Base-by-base conservation (phyloP, 495 filamentous ascomycete genomes). In the Lasiosphaeria miniovina region DNA sequence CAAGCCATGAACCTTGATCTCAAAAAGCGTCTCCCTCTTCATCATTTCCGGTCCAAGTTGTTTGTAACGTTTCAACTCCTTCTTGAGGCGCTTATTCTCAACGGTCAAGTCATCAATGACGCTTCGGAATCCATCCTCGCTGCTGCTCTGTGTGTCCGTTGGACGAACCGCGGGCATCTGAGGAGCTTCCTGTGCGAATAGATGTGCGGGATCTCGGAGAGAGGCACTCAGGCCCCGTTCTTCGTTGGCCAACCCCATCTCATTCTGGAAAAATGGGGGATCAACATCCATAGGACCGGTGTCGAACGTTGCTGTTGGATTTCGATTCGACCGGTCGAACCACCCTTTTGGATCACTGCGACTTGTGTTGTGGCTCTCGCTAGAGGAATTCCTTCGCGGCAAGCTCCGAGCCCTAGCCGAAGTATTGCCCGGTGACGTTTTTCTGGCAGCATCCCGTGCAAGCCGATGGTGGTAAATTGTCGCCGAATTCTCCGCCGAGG, bases 101-200 rank as follows among this genome's bases (percentile, higher is more conserved):
- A 90, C 73, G 0, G 87, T 90, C 54, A 90, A 67, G 65, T 90
- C 88, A 61, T 90, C 87, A 46, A 90, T 89, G 36, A 90, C 84
- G 60, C 84, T 83, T 52, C 86, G 75, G 57, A 78, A 87, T 61
- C 84, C 84, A 45, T 83, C 84, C 53, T 75, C 79, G 45, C 80
- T 82, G 58, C 76, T 82, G 52, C 82, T 81, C 15, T 74, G 78
- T 6, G 76, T 70, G 40, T 65, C 59, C 4, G 68, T 62, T 15
- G 68, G 67, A 10, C 60, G 68, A 45, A 55, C 61, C 53, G 50
- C 57, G 55, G 61, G 52, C 36, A 14, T 62, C 63, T 43, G 65
- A 57, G 43, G 65, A 36, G 43, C 60, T 49, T 51, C 63, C 14
- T 55, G 63, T 10, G 51, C 63, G 51, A 58, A 68, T 33, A 57